Evolutionary conservation across 208 protist species (phyloP), one percentile per base, ranked within the genome.

Genomic region (Lotmaria passim): DNA sequence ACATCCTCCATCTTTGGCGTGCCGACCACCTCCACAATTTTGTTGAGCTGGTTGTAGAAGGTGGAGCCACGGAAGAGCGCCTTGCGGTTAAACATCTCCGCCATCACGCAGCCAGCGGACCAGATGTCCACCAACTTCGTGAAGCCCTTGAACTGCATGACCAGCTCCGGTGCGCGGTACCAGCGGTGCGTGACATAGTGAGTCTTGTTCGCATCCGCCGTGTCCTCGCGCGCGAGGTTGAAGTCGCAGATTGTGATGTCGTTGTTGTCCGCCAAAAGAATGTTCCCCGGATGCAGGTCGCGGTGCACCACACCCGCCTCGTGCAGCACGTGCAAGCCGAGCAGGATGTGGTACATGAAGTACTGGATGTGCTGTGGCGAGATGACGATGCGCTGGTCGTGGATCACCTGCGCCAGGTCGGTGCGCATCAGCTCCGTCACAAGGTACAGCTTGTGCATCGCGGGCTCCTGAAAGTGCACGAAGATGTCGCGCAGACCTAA

Each of bases 141-240:
- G 75, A 98, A 99, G 50, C 92, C 83, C 61, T 93, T 98, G 65
- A 90, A 98, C 65, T 98, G 96, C 59, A 99, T 94, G 14, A 99
- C 94, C 56, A 99, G 95, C 75, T 99, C 98, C 17, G 98, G 98
- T 7, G 98, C 98, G 36, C 98, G 86, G 71, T 99, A 99, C 98
- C 98, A 99, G 55, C 98, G 92, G 72, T 97, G 94, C 8, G 94
- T 96, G 12, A 98, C 96, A 78, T 98, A 98, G 73, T 97, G 93
- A 7, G 96, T 98, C 64, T 96, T 93, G 73, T 93, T 93, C 30
- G 82, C 67, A 64, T 94, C 88, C 63, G 73, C 72, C 39, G 86
- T 92, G 52, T 96, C 89, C 59, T 96, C 86, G 34, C 95, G 86
- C 15, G 98, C 98, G 23, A 99, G 87, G 69, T 98, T 98, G 72